Evolutionary conservation across 2,329 filamentous ascomycete species (phyloP), one percentile per base, ranked within the genome.

Genomic region (Conoideocrella luteorostrata): DNA sequence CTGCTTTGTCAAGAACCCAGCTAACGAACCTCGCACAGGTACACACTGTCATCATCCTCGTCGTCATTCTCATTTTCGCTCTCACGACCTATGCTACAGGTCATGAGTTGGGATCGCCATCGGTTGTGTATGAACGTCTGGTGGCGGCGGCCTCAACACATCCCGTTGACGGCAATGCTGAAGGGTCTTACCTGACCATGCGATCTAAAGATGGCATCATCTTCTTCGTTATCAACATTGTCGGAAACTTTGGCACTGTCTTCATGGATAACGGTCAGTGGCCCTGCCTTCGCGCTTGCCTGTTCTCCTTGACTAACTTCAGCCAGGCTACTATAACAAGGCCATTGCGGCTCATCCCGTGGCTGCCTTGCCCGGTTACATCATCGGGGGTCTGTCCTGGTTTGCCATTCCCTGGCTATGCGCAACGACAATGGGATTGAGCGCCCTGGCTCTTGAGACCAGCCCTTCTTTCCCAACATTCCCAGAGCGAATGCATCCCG

Each of bases 371-470:
- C 89, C 89, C 0, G 89, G 89, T 17, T 95, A 95, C 57, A 83
- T 95, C 41, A 77, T 91, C 47, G 89, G 89, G 4, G 89, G 89
- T 20, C 73, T 95, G 1, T 82, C 78, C 38, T 95, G 89, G 89
- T 95, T 95, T 54, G 89, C 89, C 1, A 93, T 95, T 42, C 89
- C 89, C 0, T 95, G 87, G 85, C 72, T 95, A 10, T 85, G 82
- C 3, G 88, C 88, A 1, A 95, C 87, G 0, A 95, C 88, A 2
- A 86, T 95, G 81, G 89, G 89, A 26, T 75, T 95, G 7, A 77
- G 86, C 1, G 87, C 86, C 3, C 71, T 95, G 7, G 86, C 88
- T 1, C 74, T 95, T 1, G 88, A 95, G 62, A 78, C 71, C 50
- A 84, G 78, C 53, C 82, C 78, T 2, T 70, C 68, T 3, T 89